Conservation (phyloP, 2,329 filamentous ascomycete species). For the Fusarium sp. region DNA sequence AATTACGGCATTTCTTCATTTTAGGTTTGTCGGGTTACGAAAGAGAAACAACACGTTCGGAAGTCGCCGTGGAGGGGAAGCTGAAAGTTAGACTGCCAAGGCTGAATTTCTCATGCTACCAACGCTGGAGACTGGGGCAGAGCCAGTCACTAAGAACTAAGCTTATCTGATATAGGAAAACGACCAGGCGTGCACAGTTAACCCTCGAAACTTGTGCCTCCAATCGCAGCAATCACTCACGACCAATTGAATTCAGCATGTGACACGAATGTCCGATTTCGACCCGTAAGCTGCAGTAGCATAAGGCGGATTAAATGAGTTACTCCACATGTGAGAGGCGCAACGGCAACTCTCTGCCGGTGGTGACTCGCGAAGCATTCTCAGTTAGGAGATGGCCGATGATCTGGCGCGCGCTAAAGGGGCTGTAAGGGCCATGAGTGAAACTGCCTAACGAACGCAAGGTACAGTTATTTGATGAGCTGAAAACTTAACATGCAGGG, state of each 20-base stretch:
- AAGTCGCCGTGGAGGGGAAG: background rate
- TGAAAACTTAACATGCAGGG: background rate
- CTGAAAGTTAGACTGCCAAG: background rate
- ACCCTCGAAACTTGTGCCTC: background rate
- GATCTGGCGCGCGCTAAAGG: background rate
- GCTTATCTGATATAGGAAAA: background rate
- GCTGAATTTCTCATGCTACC: background rate
- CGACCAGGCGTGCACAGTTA: background rate
- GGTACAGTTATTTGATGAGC: background rate
- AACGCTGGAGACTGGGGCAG: background rate
- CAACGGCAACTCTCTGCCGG: background rate
- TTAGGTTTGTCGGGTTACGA: background rate
- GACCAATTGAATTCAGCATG: background rate
- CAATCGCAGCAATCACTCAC: background rate
- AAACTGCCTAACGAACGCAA: background rate
- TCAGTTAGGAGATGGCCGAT: background rate
- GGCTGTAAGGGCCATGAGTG: background rate
- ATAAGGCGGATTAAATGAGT: background rate
- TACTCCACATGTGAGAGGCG: background rate
- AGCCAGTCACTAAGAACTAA: background rate
- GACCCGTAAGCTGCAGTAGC: background rate
- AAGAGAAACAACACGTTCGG: background rate
- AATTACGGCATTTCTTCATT: background rate
- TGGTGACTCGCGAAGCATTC: background rate
- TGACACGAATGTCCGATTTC: background rate